Evolutionary conservation across 1,139 yeast genomes (phyloP).

Genomic region (Arxiozyma bovina): DNA sequence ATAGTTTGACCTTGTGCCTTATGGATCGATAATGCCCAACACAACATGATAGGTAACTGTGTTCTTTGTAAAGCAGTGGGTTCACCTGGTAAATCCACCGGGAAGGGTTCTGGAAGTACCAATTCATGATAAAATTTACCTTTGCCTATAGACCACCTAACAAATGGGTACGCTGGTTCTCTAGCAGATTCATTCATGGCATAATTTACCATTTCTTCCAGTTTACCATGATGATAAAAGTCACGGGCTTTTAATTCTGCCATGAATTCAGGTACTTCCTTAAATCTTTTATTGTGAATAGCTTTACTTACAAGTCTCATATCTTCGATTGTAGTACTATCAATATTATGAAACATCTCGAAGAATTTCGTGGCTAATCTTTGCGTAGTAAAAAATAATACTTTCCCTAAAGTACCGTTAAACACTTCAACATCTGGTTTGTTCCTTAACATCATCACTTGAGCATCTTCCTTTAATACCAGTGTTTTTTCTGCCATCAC

Average conservation of each 20-base stretch:
- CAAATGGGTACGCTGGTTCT: constrained; percentile 41
- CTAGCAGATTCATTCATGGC: constrained; percentile 32
- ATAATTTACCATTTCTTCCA: constrained; percentile 28
- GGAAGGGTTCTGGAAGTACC: constrained; percentile 26
- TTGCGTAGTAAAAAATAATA: constrained; percentile 35
- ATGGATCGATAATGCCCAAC: constrained; percentile 89
- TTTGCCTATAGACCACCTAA: constrained; percentile 38
- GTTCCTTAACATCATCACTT: constrained; percentile 92
- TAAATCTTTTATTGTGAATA: constrained; percentile 19
- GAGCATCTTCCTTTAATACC: constrained; percentile 70
- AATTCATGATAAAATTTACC: constrained; percentile 22
- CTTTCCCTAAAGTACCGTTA: constrained; percentile 85
- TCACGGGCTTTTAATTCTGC: constrained; percentile 20
- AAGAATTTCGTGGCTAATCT: constrained; percentile 19
- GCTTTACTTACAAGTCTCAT: constrained; percentile 31
- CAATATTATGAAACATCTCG: constrained; percentile 16
- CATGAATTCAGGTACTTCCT: constrained; percentile 21
- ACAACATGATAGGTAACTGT: constrained; percentile 66
- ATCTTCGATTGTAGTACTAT: constrained; percentile 25
- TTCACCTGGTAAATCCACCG: constrained; percentile 28
- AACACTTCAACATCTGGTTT: constrained; percentile 69
- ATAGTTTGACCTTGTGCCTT: constrained; percentile 90
- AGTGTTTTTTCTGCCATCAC: constrained; percentile 57
- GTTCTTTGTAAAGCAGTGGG: constrained; percentile 34
- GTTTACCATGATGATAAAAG: constrained; percentile 19